Evolutionary conservation across 176 grass and related monocot genomes (phyloP).

Genomic region (Zea mays): DNA sequence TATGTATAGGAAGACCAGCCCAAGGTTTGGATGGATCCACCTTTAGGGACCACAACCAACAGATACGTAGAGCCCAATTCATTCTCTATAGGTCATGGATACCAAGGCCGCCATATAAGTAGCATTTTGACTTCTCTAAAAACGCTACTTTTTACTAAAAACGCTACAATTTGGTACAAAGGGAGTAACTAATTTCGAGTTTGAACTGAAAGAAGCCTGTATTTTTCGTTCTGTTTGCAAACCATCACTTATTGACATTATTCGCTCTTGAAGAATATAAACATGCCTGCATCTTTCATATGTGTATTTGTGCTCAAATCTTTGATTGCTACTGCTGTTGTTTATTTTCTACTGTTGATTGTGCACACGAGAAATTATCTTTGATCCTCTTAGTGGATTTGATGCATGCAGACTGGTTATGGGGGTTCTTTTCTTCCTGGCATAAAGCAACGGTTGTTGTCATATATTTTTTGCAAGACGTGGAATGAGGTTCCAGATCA

Average conservation of each 20-base stretch:
- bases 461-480: conserved; percentile 85
- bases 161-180: background rate
- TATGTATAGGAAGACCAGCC: too few species aligned
- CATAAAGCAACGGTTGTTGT: conserved; percentile 90
- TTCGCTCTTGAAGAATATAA: conserved; percentile 4
- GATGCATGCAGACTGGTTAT: conserved; percentile 48
- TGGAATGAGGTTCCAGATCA: conserved; percentile 88
- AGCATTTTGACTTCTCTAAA: too few species aligned
- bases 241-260: background rate
- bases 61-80: too few species aligned
- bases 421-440: conserved; percentile 74
- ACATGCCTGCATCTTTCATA: background rate
- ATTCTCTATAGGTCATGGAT: too few species aligned
- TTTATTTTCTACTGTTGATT: background rate
- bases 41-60: too few species aligned
- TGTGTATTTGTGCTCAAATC: conserved; percentile 3
- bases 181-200: background rate
- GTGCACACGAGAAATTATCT: background rate
- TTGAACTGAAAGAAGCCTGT: background rate
- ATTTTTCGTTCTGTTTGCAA: background rate
- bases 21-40: too few species aligned
- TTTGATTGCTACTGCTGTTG: background rate
- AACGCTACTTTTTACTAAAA: too few species aligned
- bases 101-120: too few species aligned
- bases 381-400: conserved; percentile 31